Percentiles rank a stretch among this genome's conserved stretches.
These are phyloP conservation scores for Acacia confusa DNA, from an alignment of 306 rosid genomes.

Conservation along the genomic window DNA sequence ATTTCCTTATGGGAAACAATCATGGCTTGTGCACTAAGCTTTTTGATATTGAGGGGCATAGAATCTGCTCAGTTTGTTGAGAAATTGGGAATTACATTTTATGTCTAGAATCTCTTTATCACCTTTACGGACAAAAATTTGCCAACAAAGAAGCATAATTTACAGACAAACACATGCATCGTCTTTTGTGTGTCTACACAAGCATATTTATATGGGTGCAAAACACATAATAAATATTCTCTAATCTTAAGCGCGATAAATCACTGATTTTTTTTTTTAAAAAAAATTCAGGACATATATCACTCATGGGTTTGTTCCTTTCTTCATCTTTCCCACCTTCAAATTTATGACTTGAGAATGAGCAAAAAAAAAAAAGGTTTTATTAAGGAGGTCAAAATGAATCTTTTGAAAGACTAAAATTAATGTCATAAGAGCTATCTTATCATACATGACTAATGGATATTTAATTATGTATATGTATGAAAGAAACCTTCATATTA, in stretches of 20 bases:
- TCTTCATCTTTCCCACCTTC: not conserved
- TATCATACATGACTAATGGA: not conserved
- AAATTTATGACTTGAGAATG: not conserved
- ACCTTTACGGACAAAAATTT: not conserved
- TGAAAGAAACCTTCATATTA: not conserved
- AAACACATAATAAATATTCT: not conserved
- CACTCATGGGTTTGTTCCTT: not conserved
- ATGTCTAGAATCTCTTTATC: constrained; percentile 1
- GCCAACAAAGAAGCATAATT: not conserved
- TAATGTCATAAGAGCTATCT: not conserved
- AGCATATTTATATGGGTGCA: not conserved
- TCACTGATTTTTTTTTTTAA: not conserved
- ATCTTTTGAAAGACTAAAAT: not conserved
- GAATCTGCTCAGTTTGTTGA: constrained; percentile 25
- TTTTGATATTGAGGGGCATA: constrained; percentile 20
- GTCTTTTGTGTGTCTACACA: not conserved
- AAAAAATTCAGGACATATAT: not conserved
- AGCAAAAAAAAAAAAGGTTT: not conserved
- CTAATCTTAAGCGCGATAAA: not conserved
- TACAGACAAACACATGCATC: not conserved
- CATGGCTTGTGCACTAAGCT: not conserved
- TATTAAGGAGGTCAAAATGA: not conserved
- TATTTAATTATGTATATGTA: not conserved
- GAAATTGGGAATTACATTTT: constrained; percentile 11
- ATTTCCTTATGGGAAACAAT: not conserved